Percentiles rank a stretch among this genome's conserved stretches.
Evolutionary conservation across 208 protist species (phyloP).

Genomic region (Trypanosoma mega): DNA sequence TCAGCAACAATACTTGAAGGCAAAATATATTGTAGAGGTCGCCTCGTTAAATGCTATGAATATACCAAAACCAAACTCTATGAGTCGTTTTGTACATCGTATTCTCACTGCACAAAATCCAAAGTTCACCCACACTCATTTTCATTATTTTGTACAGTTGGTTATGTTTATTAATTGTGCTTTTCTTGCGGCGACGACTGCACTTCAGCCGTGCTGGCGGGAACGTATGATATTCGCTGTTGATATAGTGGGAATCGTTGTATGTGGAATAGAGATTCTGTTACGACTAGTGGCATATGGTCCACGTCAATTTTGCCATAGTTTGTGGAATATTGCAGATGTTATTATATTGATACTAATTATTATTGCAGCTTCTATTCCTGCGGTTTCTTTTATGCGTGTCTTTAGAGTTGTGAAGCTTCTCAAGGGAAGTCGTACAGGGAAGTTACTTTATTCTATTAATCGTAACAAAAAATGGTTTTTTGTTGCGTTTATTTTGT

Average conservation of each 20-base stretch:
- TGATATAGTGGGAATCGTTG: slow-evolving; percentile 31
- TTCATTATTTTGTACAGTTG: slow-evolving; percentile 15
- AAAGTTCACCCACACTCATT: slow-evolving; percentile 3
- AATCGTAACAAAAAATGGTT: slow-evolving; percentile 16
- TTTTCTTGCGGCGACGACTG: slow-evolving; percentile 32
- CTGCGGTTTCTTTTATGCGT: slow-evolving; percentile 33
- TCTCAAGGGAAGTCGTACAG: slow-evolving; percentile 25
- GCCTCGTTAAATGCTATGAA: slow-evolving; percentile 2
- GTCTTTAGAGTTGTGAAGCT: slow-evolving; percentile 40
- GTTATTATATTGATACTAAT: slow-evolving; percentile 35
- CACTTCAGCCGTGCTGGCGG: slow-evolving; percentile 20
- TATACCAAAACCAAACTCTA: not conserved
- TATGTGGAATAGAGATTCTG: slow-evolving; percentile 36
- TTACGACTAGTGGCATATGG: slow-evolving; percentile 44
- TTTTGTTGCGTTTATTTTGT: slow-evolving; percentile 31
- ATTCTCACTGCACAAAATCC: slow-evolving; percentile 9
- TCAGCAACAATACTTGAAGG: slow-evolving; percentile 12
- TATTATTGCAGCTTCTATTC: slow-evolving; percentile 24
- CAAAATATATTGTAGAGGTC: slow-evolving; percentile 8
- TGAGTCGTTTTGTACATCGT: not conserved
- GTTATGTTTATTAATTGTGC: slow-evolving; percentile 37
- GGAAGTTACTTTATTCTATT: slow-evolving; percentile 28
- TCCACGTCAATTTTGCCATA: slow-evolving; percentile 7
- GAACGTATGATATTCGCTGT: slow-evolving; percentile 28
- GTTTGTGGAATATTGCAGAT: slow-evolving; percentile 30